A percentile compares a stretch with the other conserved stretches of the same genome.
These are phyloP conservation scores for Sherardia arvensis DNA, from an alignment of 257 asterid species.

Conservation along the genomic window DNA sequence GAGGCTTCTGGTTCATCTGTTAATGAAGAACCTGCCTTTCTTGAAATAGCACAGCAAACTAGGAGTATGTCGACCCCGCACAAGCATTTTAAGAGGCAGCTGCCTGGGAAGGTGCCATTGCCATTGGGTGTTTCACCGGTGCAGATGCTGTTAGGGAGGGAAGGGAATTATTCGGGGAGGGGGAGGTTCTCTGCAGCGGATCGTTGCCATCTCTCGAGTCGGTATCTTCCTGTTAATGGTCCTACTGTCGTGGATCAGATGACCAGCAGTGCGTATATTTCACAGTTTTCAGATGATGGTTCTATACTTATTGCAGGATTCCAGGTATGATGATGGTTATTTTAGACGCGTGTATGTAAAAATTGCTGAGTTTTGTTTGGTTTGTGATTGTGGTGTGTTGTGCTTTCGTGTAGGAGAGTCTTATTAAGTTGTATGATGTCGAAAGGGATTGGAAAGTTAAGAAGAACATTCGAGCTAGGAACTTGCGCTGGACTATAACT, in stretches of 20 bases:
- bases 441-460: slow-evolving; percentile 72
- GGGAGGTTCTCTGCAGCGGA: slow-evolving; percentile 75
- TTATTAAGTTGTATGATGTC: slow-evolving; percentile 71
- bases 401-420: slow-evolving; percentile 56
- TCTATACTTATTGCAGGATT: slow-evolving; percentile 83
- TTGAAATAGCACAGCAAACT: slow-evolving; percentile 55
- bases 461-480: slow-evolving; percentile 74
- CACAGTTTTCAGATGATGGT: slow-evolving; percentile 86
- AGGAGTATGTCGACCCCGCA: slow-evolving; percentile 46
- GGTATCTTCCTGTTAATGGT: slow-evolving; percentile 58
- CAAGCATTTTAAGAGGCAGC: slow-evolving; percentile 23
- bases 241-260: slow-evolving; percentile 57
- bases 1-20: slow-evolving; percentile 24
- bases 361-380: not conserved
- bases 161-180: slow-evolving; percentile 61
- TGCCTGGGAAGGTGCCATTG: slow-evolving; percentile 32
- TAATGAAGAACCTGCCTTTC: slow-evolving; percentile 13
- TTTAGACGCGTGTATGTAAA: not conserved
- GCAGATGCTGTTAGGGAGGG: slow-evolving; percentile 74
- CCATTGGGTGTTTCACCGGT: slow-evolving; percentile 57
- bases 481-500: slow-evolving; percentile 93
- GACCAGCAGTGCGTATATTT: slow-evolving; percentile 60
- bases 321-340: slow-evolving; percentile 42
- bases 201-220: slow-evolving; percentile 69
- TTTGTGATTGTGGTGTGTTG: not conserved